Evolutionary conservation across 2,329 filamentous ascomycete species (phyloP), one percentile per base, ranked within the genome.

Genomic region (Monosporascus cannonballus): DNA sequence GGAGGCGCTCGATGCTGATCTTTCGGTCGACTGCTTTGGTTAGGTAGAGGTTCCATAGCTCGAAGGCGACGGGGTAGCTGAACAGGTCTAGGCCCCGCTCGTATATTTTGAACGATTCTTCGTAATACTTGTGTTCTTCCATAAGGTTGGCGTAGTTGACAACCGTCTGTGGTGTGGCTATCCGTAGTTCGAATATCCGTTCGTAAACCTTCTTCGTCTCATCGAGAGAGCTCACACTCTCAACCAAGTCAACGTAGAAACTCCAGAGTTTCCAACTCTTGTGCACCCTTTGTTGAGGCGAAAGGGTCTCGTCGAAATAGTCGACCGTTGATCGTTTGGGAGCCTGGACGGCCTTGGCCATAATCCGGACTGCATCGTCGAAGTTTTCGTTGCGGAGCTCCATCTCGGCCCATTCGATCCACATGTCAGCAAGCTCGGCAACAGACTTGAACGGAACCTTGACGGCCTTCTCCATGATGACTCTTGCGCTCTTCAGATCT

Each of bases 201-300:
- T 99, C 94, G 70, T 99, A 99, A 2, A 97, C 86, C 68, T 90
- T 93, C 68, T 85, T 89, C 0, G 93, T 96, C 71, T 97, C 93
- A 22, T 96, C 91, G 17, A 99, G 73, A 0, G 88, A 90, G 56
- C 89, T 87, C 34, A 96, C 92, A 69, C 91, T 96, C 70, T 99
- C 94, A 3, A 99, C 92, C 1, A 99, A 81, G 68, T 99, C 94
- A 41, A 99, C 92, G 64, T 99, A 99, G 76, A 99, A 99, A 71
- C 91, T 96, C 94, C 94, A 99, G 11, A 99, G 74, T 70, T 97
- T 99, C 94, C 94, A 99, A 67, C 90, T 96, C 77, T 99, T 99
- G 75, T 99, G 94, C 3, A 99, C 89, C 57, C 95, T 84, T 73
- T 97, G 94, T 68, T 99, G 94, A 4, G 94, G 93, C 2, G 90